These are phyloP conservation scores for Ogataea hybrid DNA, from an alignment of 1,139 yeast species.

Conservation along the genomic window DNA sequence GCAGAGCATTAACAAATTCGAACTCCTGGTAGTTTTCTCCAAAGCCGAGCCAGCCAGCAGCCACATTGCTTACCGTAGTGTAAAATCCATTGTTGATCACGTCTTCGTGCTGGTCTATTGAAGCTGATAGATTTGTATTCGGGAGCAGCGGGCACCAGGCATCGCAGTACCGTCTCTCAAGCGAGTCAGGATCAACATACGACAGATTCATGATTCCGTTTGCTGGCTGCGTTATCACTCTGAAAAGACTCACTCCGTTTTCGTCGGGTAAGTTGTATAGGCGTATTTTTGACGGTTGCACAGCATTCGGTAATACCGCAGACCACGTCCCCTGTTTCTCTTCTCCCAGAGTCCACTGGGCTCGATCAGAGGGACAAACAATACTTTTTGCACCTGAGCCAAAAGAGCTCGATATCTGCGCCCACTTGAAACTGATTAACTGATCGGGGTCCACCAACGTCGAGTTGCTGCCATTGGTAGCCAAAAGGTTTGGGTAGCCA, in stretches of 20 bases:
- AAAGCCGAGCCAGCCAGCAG: constrained; percentile 46
- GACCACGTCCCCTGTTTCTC: constrained; percentile 66
- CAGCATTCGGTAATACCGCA: constrained; percentile 55
- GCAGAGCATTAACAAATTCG: constrained; percentile 68
- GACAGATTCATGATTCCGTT: constrained; percentile 91
- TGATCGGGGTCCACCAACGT: constrained; percentile 57
- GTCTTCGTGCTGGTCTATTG: constrained; percentile 25
- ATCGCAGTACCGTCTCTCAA: constrained; percentile 62
- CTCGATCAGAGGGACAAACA: constrained; percentile 57
- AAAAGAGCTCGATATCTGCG: constrained; percentile 52
- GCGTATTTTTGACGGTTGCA: constrained; percentile 72
- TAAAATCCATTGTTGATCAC: constrained; percentile 16
- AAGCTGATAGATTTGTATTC: constrained; percentile 31
- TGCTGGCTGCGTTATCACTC: constrained; percentile 76
- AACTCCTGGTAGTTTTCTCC: constrained; percentile 69
- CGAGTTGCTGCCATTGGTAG: constrained; percentile 9
- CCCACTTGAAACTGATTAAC: constrained; percentile 61
- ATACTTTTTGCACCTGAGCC: constrained; percentile 42
- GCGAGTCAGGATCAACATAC: constrained; percentile 71
- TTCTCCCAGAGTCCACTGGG: constrained; percentile 54
- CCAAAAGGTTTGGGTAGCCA: constrained; percentile 43
- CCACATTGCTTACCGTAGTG: constrained; percentile 36
- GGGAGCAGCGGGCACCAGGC: constrained; percentile 77
- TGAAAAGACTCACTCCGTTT: constrained; percentile 60
- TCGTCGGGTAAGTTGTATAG: constrained; percentile 58